These are phyloP conservation scores for Arbutus unedo DNA, from an alignment of 148 eudicot species.

Conservation along the genomic window DNA sequence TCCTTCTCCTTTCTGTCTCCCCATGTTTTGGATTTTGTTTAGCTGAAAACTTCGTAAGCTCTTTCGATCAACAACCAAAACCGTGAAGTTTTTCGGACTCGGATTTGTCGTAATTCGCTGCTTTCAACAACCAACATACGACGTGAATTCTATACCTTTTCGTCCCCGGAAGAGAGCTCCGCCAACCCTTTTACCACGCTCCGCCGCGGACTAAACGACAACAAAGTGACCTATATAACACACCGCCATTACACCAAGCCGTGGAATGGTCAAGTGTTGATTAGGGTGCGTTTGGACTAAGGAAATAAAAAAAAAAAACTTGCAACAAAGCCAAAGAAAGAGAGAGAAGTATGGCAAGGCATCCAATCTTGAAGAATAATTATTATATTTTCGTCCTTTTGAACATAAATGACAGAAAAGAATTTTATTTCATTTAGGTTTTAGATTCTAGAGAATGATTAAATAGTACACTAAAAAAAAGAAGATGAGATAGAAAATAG, in stretches of 20 bases:
- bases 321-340: background rate
- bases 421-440: too few relatives aligned
- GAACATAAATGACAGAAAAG: too few relatives aligned
- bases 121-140: background rate
- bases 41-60: background rate
- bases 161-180: background rate
- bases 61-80: background rate
- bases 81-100: background rate
- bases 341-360: background rate
- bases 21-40: constrained; percentile 39
- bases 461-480: too few relatives aligned
- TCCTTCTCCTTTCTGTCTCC: constrained; percentile 80
- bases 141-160: background rate
- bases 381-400: too few relatives aligned
- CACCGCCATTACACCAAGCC: background rate
- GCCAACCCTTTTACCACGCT: too few relatives aligned
- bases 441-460: too few relatives aligned
- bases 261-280: background rate
- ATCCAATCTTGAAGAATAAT: too few relatives aligned
- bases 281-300: background rate
- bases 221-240: background rate
- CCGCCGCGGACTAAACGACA: background rate
- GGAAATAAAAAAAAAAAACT: background rate
- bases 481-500: too few relatives aligned
- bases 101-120: background rate